Evolutionary conservation across 306 rosid species (phyloP).

Genomic region (Dalbergia oliveri): DNA sequence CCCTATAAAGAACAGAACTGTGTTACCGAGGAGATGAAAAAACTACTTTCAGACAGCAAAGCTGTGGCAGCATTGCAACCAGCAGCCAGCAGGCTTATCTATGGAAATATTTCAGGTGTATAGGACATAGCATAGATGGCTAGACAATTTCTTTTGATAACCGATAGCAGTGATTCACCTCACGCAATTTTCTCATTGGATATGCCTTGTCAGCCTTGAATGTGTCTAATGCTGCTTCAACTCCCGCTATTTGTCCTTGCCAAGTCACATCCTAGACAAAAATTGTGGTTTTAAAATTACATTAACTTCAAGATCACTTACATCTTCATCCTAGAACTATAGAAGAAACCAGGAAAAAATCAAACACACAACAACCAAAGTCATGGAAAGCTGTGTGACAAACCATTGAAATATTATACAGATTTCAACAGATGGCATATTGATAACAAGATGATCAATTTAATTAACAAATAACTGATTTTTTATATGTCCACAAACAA

Average conservation of each 20-base stretch:
- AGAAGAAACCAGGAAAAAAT: slow-evolving; percentile 37
- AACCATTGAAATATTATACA: slow-evolving; percentile 32
- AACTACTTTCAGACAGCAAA: slow-evolving; percentile 20
- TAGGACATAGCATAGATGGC: slow-evolving; percentile 29
- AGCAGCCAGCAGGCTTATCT: slow-evolving; percentile 35
- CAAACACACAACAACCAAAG: slow-evolving; percentile 5
- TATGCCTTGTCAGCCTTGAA: slow-evolving; percentile 89
- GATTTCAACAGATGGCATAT: slow-evolving; percentile 32
- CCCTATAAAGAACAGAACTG: slow-evolving; percentile 14
- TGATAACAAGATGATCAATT: slow-evolving; percentile 21
- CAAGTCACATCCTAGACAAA: slow-evolving; percentile 82
- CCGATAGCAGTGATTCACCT: slow-evolving; percentile 60
- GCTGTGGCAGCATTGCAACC: slow-evolving; percentile 26
- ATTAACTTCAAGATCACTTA: slow-evolving; percentile 32
- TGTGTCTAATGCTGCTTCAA: slow-evolving; percentile 74
- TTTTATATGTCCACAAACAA: neutral
- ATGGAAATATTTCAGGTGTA: slow-evolving; percentile 36
- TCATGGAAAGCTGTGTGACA: slow-evolving; percentile 24
- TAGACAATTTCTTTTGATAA: slow-evolving; percentile 32
- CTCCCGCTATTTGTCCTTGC: slow-evolving; percentile 91
- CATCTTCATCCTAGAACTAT: slow-evolving; percentile 15
- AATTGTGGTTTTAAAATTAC: slow-evolving; percentile 27
- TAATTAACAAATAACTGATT: neutral
- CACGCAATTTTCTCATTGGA: slow-evolving; percentile 72
- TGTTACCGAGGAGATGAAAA: slow-evolving; percentile 23